These are phyloP conservation scores for Emericellopsis terricola DNA, from an alignment of 495 filamentous ascomycete species.

Conservation along the genomic window DNA sequence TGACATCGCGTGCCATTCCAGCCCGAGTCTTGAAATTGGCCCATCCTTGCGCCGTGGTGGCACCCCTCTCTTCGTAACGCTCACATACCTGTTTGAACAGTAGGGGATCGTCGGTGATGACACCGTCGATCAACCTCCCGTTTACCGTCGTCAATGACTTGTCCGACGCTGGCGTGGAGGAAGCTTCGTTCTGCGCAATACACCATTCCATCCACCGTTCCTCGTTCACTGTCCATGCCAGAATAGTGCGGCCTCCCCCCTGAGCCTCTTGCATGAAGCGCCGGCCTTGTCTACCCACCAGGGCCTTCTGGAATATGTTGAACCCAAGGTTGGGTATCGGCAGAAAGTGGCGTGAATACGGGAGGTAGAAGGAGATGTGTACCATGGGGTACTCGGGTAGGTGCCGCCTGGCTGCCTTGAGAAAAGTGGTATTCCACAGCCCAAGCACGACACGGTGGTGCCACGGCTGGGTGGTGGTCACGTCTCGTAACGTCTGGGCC, in stretches of 20 bases:
- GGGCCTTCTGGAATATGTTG: constrained; percentile 48
- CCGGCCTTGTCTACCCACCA: constrained; percentile 44
- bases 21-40: too few relatives aligned
- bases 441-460: constrained; percentile 54
- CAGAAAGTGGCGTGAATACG: constrained; percentile 54
- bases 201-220: constrained; percentile 57
- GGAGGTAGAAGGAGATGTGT: constrained; percentile 53
- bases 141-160: background rate
- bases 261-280: constrained; percentile 44
- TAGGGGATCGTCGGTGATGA: constrained; percentile 38
- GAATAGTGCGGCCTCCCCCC: constrained; percentile 36
- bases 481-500: constrained; percentile 37
- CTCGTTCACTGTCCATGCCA: constrained; percentile 76
- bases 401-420: constrained; percentile 37
- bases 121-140: constrained; percentile 22
- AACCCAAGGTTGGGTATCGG: constrained; percentile 42
- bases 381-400: constrained; percentile 50
- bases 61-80: constrained; percentile 6
- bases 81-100: constrained; percentile 23
- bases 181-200: constrained; percentile 15
- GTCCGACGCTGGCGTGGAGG: too few relatives aligned
- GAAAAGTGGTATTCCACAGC: constrained; percentile 56
- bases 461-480: constrained; percentile 40
- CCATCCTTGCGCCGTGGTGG: too few relatives aligned
- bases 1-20: too few relatives aligned